Base-by-base conservation (phyloP, 352 stramenopile genomes). In the Globisporangium nodosum region DNA sequence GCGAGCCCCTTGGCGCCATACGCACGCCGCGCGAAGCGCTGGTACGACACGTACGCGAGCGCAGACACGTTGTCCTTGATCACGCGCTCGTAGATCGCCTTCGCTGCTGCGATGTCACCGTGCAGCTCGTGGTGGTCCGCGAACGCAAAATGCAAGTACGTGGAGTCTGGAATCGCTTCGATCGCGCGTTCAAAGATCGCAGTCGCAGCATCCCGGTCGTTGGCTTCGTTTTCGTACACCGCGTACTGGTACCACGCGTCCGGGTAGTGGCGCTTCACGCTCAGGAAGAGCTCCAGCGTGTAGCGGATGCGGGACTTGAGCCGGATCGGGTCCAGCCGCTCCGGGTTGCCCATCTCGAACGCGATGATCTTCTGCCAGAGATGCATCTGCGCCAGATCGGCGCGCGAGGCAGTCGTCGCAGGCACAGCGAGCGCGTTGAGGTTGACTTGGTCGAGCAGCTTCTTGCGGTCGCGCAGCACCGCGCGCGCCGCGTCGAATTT, bases 231-330 rank as follows among this genome's bases (percentile, higher is more conserved):
- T 49, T 96, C 86, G 52, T 92, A 92, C 7, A 73, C 69, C 15
- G 84, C 79, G 51, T 92, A 96, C 61, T 93, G 86, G 61, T 90
- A 94, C 86, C 86, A 96, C 3, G 79, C 74, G 62, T 96, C 86
- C 3, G 84, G 82, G 39, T 85, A 86, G 62, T 88, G 78, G 5
- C 80, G 76, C 57, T 90, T 82, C 11, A 90, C 72, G 40, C 82
- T 89, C 27, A 96, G 69, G 43, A 92, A 87, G 3, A 88, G 57
- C 58, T 96, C 85, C 13, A 96, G 73, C n/a, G 81, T 88, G 63
- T 87, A 93, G 20, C 86, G 84, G 68, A 93, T 80, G 15, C 85
- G 85, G 11, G 81, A 78, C 60, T 94, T 92, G 45, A 86, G 74
- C 3, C 84, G 75, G n/a, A 87, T 57, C 2, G 82, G 78, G 52